Percentiles rank a stretch among this genome's conserved stretches.
Evolutionary conservation across 768 basidiomycete species (phyloP).

Genomic region (Flagelloscypha sp.): DNA sequence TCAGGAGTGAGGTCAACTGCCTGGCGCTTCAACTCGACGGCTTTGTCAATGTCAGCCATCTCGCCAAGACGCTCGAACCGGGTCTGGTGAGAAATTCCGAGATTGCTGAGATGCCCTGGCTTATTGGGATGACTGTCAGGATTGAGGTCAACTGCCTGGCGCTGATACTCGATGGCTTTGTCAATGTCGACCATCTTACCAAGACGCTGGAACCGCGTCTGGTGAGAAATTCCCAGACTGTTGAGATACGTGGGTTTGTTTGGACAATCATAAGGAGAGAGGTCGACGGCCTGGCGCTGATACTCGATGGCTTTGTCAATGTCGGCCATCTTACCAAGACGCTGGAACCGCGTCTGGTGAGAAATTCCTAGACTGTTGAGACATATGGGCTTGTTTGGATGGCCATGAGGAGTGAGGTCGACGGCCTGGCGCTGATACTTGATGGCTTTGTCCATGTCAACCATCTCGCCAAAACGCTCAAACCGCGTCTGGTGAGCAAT

Average conservation of each 20-base stretch:
- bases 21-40: no score
- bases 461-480: conserved; percentile 3
- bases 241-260: conserved; percentile 1
- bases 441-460: conserved; percentile 8
- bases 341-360: conserved; percentile 3
- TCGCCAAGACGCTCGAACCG: conserved; percentile 13
- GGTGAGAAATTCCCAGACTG: conserved; percentile 6
- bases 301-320: conserved; percentile 6
- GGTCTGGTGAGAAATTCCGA: conserved; percentile 2
- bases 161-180: conserved; percentile 2
- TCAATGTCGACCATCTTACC: conserved; percentile 7
- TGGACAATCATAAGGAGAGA: conserved; percentile 7
- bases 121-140: conserved; percentile 8
- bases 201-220: conserved; percentile 5
- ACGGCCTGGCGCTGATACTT: conserved; percentile 2
- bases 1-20: no score
- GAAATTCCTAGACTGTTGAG: conserved; percentile 7
- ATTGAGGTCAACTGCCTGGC: conserved; percentile 5
- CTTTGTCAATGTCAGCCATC: conserved; percentile 19
- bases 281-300: conserved; percentile 2
- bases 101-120: conserved; percentile 3
- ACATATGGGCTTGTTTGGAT: conserved; percentile 3
- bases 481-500: not conserved
- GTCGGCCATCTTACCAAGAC: conserved; percentile 5
- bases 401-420: conserved; percentile 6